Conservation (phyloP, 2,329 filamentous ascomycete species). For the Pestalotiopsis sp. region DNA sequence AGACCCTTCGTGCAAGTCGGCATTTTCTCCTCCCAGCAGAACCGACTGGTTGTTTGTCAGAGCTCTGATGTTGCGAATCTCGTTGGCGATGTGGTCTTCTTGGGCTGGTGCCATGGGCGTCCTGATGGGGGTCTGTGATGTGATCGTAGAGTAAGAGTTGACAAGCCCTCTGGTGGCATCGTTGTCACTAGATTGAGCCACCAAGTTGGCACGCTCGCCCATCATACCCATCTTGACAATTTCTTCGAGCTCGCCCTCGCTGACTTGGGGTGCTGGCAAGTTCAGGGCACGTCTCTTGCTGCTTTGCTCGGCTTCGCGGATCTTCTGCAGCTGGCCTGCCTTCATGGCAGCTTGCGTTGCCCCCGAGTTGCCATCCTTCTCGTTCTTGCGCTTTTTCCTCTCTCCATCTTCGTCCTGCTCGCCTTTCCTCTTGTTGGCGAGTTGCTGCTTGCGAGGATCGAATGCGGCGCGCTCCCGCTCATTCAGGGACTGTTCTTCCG, state of each 20-base stretch:
- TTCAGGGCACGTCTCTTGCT: slow-evolving; percentile 87
- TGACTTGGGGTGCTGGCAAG: slow-evolving; percentile 87
- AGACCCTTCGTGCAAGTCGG: slow-evolving; percentile 79
- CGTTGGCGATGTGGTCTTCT: slow-evolving; percentile 94
- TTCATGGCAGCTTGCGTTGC: slow-evolving; percentile 87
- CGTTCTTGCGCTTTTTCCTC: slow-evolving; percentile 85
- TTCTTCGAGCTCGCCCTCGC: slow-evolving; percentile 90
- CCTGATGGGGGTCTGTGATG: slow-evolving; percentile 83
- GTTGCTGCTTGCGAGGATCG: slow-evolving; percentile 89
- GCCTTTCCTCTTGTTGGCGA: slow-evolving; percentile 90
- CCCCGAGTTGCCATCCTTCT: slow-evolving; percentile 78
- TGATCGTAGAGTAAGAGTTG: slow-evolving; percentile 82
- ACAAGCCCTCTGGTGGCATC: slow-evolving; percentile 84
- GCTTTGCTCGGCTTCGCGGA: slow-evolving; percentile 94
- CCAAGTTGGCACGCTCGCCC: slow-evolving; percentile 79
- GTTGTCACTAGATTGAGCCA: slow-evolving; percentile 79
- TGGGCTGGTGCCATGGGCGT: slow-evolving; percentile 90
- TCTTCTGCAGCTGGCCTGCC: slow-evolving; percentile 91
- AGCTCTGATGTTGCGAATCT: slow-evolving; percentile 90
- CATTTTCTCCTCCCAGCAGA: slow-evolving; percentile 91
- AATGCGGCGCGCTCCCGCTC: slow-evolving; percentile 84
- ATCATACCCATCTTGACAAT: slow-evolving; percentile 99
- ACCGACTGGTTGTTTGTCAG: slow-evolving; percentile 94
- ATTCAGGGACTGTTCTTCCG: slow-evolving; percentile 78
- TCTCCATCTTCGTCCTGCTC: slow-evolving; percentile 82